Evolutionary conservation across 2,329 filamentous ascomycete species (phyloP).

Genomic region (Fusarium kyushuense): DNA sequence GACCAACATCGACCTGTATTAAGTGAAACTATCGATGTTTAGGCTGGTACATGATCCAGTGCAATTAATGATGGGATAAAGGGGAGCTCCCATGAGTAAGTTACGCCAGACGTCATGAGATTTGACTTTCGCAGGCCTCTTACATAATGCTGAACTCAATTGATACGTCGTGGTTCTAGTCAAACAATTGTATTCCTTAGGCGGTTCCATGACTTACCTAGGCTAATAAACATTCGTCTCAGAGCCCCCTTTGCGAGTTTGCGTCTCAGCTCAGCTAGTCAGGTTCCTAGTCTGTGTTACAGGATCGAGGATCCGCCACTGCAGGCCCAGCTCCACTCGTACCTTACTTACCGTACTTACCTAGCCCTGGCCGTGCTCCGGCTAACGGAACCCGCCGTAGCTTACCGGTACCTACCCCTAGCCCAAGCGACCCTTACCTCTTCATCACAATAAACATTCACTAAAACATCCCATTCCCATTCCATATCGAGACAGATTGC

Average conservation of each 20-base stretch:
- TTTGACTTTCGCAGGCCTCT: background rate
- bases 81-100: background rate
- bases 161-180: background rate
- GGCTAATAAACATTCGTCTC: background rate
- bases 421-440: slow-evolving; percentile 36
- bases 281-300: slow-evolving; percentile 11
- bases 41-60: background rate
- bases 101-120: background rate
- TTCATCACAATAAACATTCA: slow-evolving; percentile 33
- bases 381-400: slow-evolving; percentile 22
- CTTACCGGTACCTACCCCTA: slow-evolving; percentile 27
- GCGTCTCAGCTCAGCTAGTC: slow-evolving; percentile 5
- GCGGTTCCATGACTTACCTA: background rate
- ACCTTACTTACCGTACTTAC: slow-evolving; percentile 11
- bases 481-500: slow-evolving; percentile 3
- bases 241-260: slow-evolving; percentile 2
- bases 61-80: background rate
- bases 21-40: background rate
- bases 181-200: background rate
- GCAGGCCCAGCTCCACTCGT: background rate
- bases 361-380: slow-evolving; percentile 16
- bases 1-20: background rate
- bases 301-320: slow-evolving; percentile 8
- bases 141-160: background rate
- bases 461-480: slow-evolving; percentile 26